Conservation (phyloP, 192 early-diverging fungal genomes). For the Dimargaris cristalligena region DNA sequence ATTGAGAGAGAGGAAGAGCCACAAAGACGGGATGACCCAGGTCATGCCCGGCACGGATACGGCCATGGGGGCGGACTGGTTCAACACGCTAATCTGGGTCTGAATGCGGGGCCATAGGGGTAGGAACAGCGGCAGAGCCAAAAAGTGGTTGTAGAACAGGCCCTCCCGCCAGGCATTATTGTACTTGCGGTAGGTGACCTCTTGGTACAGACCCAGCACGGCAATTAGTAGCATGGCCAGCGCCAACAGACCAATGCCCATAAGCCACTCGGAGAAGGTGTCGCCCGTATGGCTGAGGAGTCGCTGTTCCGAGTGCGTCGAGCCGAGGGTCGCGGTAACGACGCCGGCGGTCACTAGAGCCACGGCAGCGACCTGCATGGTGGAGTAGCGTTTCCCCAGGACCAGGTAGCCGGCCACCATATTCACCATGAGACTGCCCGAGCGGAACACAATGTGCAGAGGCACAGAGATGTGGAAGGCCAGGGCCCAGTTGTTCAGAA, state of each 20-base stretch:
- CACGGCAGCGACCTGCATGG: conserved; percentile 37
- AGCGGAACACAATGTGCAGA: conserved; percentile 81
- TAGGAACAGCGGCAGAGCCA: conserved; percentile 67
- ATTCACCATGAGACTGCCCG: conserved; percentile 62
- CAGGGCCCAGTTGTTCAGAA: conserved; percentile 69
- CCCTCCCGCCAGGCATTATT: conserved; percentile 77
- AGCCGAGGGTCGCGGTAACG: conserved; percentile 42
- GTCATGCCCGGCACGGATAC: not conserved
- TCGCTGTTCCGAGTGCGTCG: not conserved
- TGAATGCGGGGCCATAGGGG: conserved; percentile 52
- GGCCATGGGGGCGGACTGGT: conserved; percentile 29
- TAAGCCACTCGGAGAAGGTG: conserved; percentile 28
- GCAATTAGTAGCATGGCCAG: conserved; percentile 61
- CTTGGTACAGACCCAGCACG: conserved; percentile 68
- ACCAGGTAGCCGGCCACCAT: conserved; percentile 57
- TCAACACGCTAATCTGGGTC: conserved; percentile 34
- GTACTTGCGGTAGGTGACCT: conserved; percentile 56
- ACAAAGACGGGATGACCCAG: conserved; percentile 39
- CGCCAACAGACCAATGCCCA: conserved; percentile 50
- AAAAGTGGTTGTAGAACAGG: conserved; percentile 71
- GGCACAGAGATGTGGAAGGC: conserved; percentile 71
- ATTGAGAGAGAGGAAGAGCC: conserved; percentile 54
- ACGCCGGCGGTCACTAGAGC: conserved; percentile 63
- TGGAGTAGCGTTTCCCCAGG: conserved; percentile 40
- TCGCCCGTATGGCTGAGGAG: not conserved